Evolutionary conservation across 352 stramenopile genomes (phyloP), one percentile per base, ranked within the genome.

Genomic region (Pythium aquatile): DNA sequence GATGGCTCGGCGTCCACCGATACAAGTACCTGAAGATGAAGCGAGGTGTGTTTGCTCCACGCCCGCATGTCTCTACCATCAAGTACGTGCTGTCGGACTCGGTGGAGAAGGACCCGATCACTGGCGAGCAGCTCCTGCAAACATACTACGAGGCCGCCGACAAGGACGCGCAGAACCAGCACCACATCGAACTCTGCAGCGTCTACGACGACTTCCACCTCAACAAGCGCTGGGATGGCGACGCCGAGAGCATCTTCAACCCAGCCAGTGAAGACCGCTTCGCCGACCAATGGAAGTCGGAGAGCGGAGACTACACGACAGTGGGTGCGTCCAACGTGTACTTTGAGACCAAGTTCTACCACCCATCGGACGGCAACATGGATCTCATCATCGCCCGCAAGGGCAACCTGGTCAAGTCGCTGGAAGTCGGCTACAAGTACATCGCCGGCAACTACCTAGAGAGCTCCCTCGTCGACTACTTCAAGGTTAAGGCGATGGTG

Each of bases 331-430:
- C 82, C 8, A 91, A 93, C 58, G 81, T 91, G 52, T 90, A 90
- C 72, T 90, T 90, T 58, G 84, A 93, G 72, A 85, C 81, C 28
- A 83, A 88, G 71, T 93, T 86, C 52, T 78, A 81, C 30, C 85
- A 93, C 62, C 82, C 82, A 35, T 91, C 81, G 26, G 85, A 91
- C 65, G 85, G 82, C n/a, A 89, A 85, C 64, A 73, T 93, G 70
- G 85, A 93, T 55, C 24, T 93, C 28, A 87, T 92, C 68, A 85
- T 87, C 48, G 81, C 78, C 3, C 81, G 79, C 40, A 82, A 83
- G 56, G 83, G 83, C n/a, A 69, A 66, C 2, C 2, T 82, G 13
- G 39, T 28, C 55, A 65, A 88, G 69, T 79, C 70, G n/a, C 39
- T 78, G 0, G 75, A 89, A 49, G 73, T 93, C 16, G 72, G 49